A percentile compares a stretch with the other conserved stretches of the same genome.
Evolutionary conservation across 805 yeast genomes (phyloP).

Genomic region (Torulaspora delbrueckii): DNA sequence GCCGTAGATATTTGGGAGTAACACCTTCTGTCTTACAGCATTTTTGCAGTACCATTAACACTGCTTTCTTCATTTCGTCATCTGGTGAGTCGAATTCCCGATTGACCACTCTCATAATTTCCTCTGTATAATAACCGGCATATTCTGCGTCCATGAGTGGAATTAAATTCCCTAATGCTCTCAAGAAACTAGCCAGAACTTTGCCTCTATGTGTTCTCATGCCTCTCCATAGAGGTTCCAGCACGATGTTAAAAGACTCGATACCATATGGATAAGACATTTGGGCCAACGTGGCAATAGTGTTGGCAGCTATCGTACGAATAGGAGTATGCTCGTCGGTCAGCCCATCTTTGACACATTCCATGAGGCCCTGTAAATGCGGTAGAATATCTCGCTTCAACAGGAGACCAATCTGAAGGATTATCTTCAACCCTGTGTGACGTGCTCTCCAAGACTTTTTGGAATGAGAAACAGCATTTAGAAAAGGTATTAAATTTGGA

Average conservation of each 20-base stretch:
- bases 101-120: slow-evolving; percentile 59
- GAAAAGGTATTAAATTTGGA: slow-evolving; percentile 65
- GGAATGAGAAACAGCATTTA: slow-evolving; percentile 72
- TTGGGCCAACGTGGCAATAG: slow-evolving; percentile 73
- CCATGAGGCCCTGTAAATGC: slow-evolving; percentile 58
- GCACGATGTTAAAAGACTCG: slow-evolving; percentile 69
- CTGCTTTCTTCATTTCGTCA: slow-evolving; percentile 77
- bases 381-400: slow-evolving; percentile 75
- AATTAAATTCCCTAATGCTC: slow-evolving; percentile 71
- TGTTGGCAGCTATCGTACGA: slow-evolving; percentile 63
- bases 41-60: slow-evolving; percentile 61
- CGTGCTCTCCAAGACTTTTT: slow-evolving; percentile 76
- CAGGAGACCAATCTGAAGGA: slow-evolving; percentile 68
- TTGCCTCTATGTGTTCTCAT: slow-evolving; percentile 72
- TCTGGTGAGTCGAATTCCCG: slow-evolving; percentile 79
- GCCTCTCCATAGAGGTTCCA: slow-evolving; percentile 81
- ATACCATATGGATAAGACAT: slow-evolving; percentile 84
- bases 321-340: slow-evolving; percentile 66
- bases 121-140: slow-evolving; percentile 70
- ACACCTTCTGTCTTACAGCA: slow-evolving; percentile 61
- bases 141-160: slow-evolving; percentile 86
- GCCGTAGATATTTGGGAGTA: slow-evolving; percentile 44
- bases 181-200: slow-evolving; percentile 66
- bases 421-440: slow-evolving; percentile 71
- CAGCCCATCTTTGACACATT: slow-evolving; percentile 53